phyloP scores from a whole-genome alignment of 257 asterid species.

The Solanum rostratum region DNA sequence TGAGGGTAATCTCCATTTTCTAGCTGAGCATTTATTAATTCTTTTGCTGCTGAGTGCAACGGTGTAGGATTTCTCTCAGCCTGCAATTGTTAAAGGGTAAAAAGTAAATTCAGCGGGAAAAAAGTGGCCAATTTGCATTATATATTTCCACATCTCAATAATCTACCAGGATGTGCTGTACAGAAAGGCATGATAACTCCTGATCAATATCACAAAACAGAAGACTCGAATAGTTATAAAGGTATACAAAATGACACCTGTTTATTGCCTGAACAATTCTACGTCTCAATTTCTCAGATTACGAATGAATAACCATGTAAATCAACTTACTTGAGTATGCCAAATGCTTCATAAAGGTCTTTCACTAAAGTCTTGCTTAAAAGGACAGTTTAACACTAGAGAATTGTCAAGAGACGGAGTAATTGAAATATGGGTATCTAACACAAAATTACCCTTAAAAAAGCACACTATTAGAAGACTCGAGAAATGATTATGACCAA shows the following conservation, averaged over 20 bases:
- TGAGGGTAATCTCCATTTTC: conserved; percentile 97
- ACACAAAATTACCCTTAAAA: not conserved
- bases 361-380: not conserved
- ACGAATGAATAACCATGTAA: not conserved
- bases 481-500: not conserved
- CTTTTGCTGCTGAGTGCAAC: conserved; percentile 77
- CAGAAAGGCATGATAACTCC: not conserved
- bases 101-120: not conserved
- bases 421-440: not conserved
- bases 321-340: not conserved
- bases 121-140: not conserved
- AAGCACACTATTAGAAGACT: not conserved
- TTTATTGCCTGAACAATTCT: not conserved
- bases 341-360: not conserved
- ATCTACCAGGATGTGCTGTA: not conserved
- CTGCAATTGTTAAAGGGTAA: conserved; percentile 28
- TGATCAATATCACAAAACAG: not conserved
- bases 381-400: not conserved
- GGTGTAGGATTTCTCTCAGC: conserved; percentile 79
- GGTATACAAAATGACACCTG: not conserved
- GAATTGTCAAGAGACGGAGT: not conserved
- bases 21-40: conserved; percentile 68
- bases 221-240: not conserved
- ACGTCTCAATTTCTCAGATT: not conserved
- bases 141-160: not conserved